Conservation (phyloP, 2,329 filamentous ascomycete genomes). For the Leptographium procerum region DNA sequence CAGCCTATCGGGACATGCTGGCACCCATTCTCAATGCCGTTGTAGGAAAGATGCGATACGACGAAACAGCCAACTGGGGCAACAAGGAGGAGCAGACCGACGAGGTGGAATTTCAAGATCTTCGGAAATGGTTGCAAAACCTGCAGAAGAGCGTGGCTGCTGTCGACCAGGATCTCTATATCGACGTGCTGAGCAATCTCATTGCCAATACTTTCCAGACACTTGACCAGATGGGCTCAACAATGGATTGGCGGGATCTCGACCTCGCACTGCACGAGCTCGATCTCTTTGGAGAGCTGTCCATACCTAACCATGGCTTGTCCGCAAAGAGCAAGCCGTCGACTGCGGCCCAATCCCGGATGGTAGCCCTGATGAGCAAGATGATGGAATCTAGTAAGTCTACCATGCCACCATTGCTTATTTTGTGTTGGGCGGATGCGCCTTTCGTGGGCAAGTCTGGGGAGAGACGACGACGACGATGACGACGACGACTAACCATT, state of each 20-base stretch:
- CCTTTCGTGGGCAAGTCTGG: too few relatives aligned
- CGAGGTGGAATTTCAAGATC: slow-evolving; percentile 92
- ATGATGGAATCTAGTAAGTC: slow-evolving; percentile 81
- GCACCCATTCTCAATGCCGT: slow-evolving; percentile 84
- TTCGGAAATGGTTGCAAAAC: slow-evolving; percentile 79
- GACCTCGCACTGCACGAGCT: slow-evolving; percentile 92
- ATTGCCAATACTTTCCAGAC: slow-evolving; percentile 79
- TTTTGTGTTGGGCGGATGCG: too few relatives aligned
- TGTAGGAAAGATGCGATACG: slow-evolving; percentile 92
- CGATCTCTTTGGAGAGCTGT: slow-evolving; percentile 88
- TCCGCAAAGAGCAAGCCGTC: slow-evolving; percentile 76
- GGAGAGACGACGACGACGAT: too few relatives aligned
- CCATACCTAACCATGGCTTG: slow-evolving; percentile 78
- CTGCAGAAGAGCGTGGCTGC: slow-evolving; percentile 87
- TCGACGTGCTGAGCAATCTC: slow-evolving; percentile 75
- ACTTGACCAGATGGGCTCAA: slow-evolving; percentile 60
- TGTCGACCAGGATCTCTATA: slow-evolving; percentile 78
- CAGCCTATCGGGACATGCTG: slow-evolving; percentile 70
- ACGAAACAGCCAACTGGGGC: slow-evolving; percentile 88
- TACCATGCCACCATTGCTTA: too few relatives aligned
- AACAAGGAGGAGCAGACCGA: slow-evolving; percentile 91
- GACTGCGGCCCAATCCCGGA: slow-evolving; percentile 63
- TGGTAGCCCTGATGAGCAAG: slow-evolving; percentile 87
- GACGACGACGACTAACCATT: slow-evolving; percentile 7
- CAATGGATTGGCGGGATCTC: slow-evolving; percentile 87